Evolutionary conservation across 495 filamentous ascomycete genomes (phyloP), one percentile per base, ranked within the genome.

Genomic region (Wilcoxina mikolae): DNA sequence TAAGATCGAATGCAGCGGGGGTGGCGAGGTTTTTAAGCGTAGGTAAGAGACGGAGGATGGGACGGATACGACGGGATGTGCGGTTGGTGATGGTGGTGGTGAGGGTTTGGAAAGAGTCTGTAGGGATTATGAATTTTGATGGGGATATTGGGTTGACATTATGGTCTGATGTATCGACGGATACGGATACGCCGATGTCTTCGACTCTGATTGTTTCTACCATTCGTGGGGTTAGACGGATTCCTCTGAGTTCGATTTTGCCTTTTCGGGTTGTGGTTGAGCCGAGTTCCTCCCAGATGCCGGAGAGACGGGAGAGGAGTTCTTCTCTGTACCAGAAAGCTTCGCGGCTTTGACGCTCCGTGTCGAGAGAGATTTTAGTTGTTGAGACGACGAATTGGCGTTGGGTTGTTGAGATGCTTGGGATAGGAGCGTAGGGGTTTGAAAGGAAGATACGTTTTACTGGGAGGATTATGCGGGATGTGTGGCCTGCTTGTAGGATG

Each of bases 301-400:
- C 89, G 3, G 69, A 70, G 2, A 94, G 66, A 20, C 73, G 72
- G 55, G 84, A 83, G 9, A 95, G 74, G 1, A 95, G 74, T 63
- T 81, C 83, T 62, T 93, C 84, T 4, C 89, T 77, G 69, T 87
- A 95, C 89, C 89, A 95, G 68, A 95, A 95, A 1, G 82, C 80
- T 70, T 94, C 87, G 35, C 89, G 76, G 39, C 74, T 81, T 4
- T 81, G 78, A 29, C 81, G 77, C 68, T 95, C 88, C 23, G 75
- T 78, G 55, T 91, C 85, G 1, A 85, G 83, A 0, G 83, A 81
- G 46, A 85, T 74, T 58, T 86, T 85, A 56, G 77, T 77, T 39
- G 81, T 80, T 63, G 81, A 88, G 46, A 94, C 85, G 20, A 95
- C 85, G 59, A 91, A 95, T 67, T 95, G 89, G 10, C 87, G 77